phyloP scores from a whole-genome alignment of 2,329 filamentous ascomycete species.

The Botrytis pseudocinerea region DNA sequence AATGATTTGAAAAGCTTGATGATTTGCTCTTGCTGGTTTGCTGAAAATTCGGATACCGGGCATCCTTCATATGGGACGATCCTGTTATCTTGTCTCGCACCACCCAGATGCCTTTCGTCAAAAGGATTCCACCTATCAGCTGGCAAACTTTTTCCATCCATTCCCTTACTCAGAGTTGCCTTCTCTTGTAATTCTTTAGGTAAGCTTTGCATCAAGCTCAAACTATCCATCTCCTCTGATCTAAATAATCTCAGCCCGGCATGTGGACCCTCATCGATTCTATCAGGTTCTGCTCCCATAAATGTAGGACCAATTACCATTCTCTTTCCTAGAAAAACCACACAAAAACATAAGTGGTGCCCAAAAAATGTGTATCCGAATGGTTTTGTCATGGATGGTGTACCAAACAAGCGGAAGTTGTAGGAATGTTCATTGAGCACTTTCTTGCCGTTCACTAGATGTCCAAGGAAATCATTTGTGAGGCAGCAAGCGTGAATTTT shows the following conservation, averaged over 20 bases:
- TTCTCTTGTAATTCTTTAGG: conserved; percentile 36
- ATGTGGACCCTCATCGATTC: conserved; percentile 39
- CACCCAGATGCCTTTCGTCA: conserved; percentile 76
- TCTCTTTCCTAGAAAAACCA: conserved; percentile 65
- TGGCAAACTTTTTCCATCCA: conserved; percentile 41
- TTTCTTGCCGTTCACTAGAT: conserved; percentile 37
- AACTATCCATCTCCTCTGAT: conserved; percentile 34
- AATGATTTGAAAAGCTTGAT: conserved; percentile 62
- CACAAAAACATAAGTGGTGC: conserved; percentile 73
- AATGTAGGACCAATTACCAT: conserved; percentile 74
- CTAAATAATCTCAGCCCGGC: conserved; percentile 34
- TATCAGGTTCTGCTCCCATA: conserved; percentile 76
- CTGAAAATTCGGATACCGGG: conserved; percentile 50
- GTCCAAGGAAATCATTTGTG: conserved; percentile 38
- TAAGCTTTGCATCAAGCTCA: conserved; percentile 39
- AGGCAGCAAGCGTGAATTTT: conserved; percentile 37
- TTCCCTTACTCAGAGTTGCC: conserved; percentile 39
- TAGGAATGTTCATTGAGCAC: conserved; percentile 39
- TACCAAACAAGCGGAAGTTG: conserved; percentile 38
- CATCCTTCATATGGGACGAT: conserved; percentile 72
- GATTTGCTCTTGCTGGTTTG: conserved; percentile 55
- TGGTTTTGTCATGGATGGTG: conserved; percentile 31
- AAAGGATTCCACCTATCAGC: conserved; percentile 74
- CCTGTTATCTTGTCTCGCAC: conserved; percentile 77
- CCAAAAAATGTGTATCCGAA: conserved; percentile 56